Base-by-base conservation (phyloP, 345 rosid species). In the Hypericum androsaemum region DNA sequence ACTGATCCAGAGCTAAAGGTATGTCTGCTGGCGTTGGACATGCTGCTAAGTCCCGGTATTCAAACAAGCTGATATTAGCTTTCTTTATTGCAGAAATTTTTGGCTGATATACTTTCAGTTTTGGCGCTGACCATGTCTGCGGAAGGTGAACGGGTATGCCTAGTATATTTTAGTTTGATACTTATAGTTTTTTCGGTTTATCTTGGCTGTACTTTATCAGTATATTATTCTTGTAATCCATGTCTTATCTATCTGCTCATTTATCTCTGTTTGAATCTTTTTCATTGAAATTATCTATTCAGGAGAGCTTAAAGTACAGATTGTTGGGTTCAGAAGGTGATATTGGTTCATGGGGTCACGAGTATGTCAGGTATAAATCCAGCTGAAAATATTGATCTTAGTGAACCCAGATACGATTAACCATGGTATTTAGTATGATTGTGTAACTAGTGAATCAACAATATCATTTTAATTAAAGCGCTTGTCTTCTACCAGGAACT, bases 301-400 rank as follows among this genome's bases (percentile, higher is more conserved):
- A 92, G 96, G 97, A 88, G 75, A 88, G 90, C 74, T 80, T 94
- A 61, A 77, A 74, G 52, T 94, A 80, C 75, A 77, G 94, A 75
- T 72, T 94, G 69, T 47, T 77, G 67, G 99, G 99, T 57, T 71
- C 95, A 6, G 89, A 73, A 66, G 87, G 87, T 59, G 99, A 94
- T 66, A 83, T 94, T 46, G 97, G 94, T 66, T 94, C 95, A 0
- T 94, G 95, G 97, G 99, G 95, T 39, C 97, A 94, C 54, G 95
- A 86, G 68, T 88, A 94, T 70, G 99, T 94, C 41, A 82, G 96
- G 89, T 83, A 55, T 62, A 58, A 17, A 38, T 22, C 1, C 4
- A 22, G 32, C 32, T 22, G 32, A 22, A 22, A 22, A 22, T 22
- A 22, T 22, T 22, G 32, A 1, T 22, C 32, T 22, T 22, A 22